Evolutionary conservation across 371 early-diverging fungal species (phyloP), one percentile per base, ranked within the genome.

Genomic region (Lichtheimia corymbifera): DNA sequence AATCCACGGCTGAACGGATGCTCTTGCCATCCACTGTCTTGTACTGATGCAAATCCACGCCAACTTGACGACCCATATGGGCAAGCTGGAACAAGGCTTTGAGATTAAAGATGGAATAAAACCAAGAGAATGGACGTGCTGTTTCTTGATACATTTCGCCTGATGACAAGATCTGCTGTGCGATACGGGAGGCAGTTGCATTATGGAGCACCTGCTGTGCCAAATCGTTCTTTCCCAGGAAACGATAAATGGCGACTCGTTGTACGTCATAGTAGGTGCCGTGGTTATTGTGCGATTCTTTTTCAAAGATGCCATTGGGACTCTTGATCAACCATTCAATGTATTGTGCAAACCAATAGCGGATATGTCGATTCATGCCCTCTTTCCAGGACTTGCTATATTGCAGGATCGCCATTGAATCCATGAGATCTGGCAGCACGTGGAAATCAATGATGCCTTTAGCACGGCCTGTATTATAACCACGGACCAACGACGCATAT

Each of bases 181-280:
- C 67, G 53, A 83, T 67, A 9, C 81, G 69, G 5, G 61, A 57
- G 2, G 65, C 58, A 15, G 78, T 68, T 13, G 59, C 66, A 41
- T 64, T 64, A 13, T 50, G 50, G 12, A 74, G 55, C 5, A 73
- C 66, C 7, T 30, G 42, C 0, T 55, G 58, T 15, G 77, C 78
- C 7, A 63, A 66, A 14, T 62, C 72, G 4, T 47, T 50, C 13
- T 66, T 58, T 35, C 65, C 68, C 57, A 82, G 57, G 55, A 78
- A 80, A 20, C 73, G 58, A 50, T 76, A 71, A 45, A 84, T 65
- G 6, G 72, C 53, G 45, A 72, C 60, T 40, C 66, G 64, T 52
- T 84, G 84, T 15, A 82, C 71, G 60, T 84, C 80, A 59, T 71
- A 76, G 58, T 73, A 77, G 0, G 71, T 70, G 6, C 68, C 86